phyloP scores from a whole-genome alignment of 1,284 basidiomycete genomes.

The Hemileia vastatrix region DNA sequence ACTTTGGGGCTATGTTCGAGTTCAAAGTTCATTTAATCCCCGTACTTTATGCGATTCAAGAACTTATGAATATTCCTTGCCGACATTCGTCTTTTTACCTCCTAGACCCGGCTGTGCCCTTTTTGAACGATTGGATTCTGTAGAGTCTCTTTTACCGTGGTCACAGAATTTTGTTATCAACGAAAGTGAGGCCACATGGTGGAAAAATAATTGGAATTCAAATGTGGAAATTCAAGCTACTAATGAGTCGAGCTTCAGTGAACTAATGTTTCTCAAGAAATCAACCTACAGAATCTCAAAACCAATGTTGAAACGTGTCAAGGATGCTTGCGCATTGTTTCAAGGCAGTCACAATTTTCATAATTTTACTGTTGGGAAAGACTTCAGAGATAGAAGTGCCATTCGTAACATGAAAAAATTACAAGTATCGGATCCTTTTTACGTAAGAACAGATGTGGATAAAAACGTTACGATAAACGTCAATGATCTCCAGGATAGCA shows the following conservation, averaged over 20 bases:
- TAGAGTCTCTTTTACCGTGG: not conserved
- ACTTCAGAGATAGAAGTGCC: slow-evolving; percentile 69
- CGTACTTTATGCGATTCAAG: slow-evolving; percentile 78
- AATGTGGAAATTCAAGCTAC: not conserved
- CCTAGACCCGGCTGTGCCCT: slow-evolving; percentile 68
- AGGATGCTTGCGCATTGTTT: slow-evolving; percentile 56
- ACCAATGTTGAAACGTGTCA: slow-evolving; percentile 54
- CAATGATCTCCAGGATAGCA: slow-evolving; percentile 63
- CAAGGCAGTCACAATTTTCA: slow-evolving; percentile 78
- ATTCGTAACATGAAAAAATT: slow-evolving; percentile 75
- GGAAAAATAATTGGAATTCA: slow-evolving; percentile 33
- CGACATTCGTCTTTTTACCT: slow-evolving; percentile 84
- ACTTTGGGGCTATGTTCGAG: slow-evolving; percentile 82
- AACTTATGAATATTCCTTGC: slow-evolving; percentile 94
- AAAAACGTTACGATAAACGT: not conserved
- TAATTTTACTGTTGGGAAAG: slow-evolving; percentile 87
- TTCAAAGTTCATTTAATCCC: slow-evolving; percentile 87
- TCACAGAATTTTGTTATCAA: slow-evolving; percentile 39
- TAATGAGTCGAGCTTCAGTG: slow-evolving; percentile 4
- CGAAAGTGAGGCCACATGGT: slow-evolving; percentile 41
- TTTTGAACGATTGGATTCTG: slow-evolving; percentile 45
- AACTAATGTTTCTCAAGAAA: slow-evolving; percentile 50
- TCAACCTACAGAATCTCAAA: slow-evolving; percentile 57
- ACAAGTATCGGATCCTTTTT: slow-evolving; percentile 52
- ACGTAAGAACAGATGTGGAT: not conserved